Evolutionary conservation across 2,329 filamentous ascomycete genomes (phyloP), one percentile per base, ranked within the genome.

Genomic region (Pseudodiploospora longispora): DNA sequence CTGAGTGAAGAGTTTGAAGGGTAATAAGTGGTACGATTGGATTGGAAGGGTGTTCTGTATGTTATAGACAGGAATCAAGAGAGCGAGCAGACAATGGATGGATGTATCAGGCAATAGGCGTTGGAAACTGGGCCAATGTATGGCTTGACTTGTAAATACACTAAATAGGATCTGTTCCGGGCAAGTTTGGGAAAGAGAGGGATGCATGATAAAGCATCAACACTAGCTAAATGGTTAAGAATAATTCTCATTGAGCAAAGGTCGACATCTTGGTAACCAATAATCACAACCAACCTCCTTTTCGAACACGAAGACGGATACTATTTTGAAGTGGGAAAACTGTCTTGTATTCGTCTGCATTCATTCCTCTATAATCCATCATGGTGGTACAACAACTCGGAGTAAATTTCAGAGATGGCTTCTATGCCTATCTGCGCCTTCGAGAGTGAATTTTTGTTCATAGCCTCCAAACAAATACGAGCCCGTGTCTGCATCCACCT

Each of bases 1-100:
- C 61, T 82, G 47, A 67, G 65, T 46, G 76, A 78, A 41, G 71
- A 72, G 31, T 59, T 72, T 46, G 74, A 76, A 33, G 51, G 52
- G 36, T 57, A 49, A 59, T 47, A 48, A 37, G 31, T 42, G 30
- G 38, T 45, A 42, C 19, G 35, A 30, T 47, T 38, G 38, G 44
- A 33, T 36, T 48, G 32, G 32, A 39, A 36, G 50, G 46, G 47
- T 55, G 54, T 55, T 53, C 46, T 51, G 47, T 52, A 55, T 47
- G 41, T 43, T 48, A 49, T 48, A 52, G 51, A 36, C 39, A 53
- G 41, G 36, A 37, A 30, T 19, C 12, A 37, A 41, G 39, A 33
- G 12, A 27, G 36, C 27, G 35, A 31, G 37, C 40, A 32, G 45
- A 28, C 41, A 36, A 44, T 47, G 45, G 35, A 44, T 44, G 19